phyloP scores from a whole-genome alignment of 2,329 filamentous ascomycete genomes.

The Xylaria sp. region DNA sequence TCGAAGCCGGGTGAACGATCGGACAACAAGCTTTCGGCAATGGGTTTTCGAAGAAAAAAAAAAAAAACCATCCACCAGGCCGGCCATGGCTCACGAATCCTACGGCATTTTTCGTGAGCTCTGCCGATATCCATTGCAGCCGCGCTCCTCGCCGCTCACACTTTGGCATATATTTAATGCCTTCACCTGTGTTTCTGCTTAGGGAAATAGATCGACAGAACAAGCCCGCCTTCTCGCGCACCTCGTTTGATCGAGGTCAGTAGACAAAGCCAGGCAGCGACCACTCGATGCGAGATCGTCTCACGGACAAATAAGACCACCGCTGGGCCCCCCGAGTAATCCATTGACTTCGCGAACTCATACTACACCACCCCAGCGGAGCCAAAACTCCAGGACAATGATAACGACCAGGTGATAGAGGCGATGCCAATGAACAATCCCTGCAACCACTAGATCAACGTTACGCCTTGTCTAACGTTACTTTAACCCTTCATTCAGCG shows the following conservation, averaged over 20 bases:
- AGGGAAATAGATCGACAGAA: conserved; percentile 1
- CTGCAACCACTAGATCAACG: background rate
- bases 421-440: background rate
- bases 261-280: background rate
- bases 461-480: conserved; percentile 17
- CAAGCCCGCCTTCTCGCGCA: background rate
- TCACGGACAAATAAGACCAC: background rate
- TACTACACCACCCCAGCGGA: background rate
- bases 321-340: background rate
- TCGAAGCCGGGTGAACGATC: background rate
- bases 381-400: background rate
- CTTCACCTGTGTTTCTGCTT: conserved; percentile 2
- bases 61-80: conserved; percentile 1
- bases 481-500: background rate
- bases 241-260: background rate
- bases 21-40: background rate
- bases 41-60: background rate
- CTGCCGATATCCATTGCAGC: background rate
- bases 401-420: background rate
- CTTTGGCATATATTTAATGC: background rate
- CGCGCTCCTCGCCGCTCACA: background rate
- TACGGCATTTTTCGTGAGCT: conserved; percentile 7
- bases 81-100: background rate
- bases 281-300: background rate
- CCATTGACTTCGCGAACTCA: background rate